Base-by-base conservation (phyloP, 2,329 filamentous ascomycete genomes). In the Pseudocercospora fijiensis region DNA sequence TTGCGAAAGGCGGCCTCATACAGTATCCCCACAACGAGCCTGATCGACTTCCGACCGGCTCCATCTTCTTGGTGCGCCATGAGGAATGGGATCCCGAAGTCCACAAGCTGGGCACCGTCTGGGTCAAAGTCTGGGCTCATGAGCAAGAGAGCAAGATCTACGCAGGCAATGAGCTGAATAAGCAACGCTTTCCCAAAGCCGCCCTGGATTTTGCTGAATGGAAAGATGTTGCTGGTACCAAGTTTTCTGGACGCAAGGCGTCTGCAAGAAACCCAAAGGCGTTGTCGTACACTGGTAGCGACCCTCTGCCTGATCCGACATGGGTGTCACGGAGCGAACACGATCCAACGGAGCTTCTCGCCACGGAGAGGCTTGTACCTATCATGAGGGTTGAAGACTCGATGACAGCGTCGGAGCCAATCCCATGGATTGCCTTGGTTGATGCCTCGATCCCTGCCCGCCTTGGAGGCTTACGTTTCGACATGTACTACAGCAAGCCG, bases 11-110 rank as follows among this genome's bases (percentile, higher is more conserved):
- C 9, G 57, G 57, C 8, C 37, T 58, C 7, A 22, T 24, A 22
- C 41, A 26, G 8, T 58, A 58, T 47, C 57, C 57, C 1, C 20
- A n/a, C 1, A 58, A 58, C 24, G 57, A 58, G 41, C 57, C 57
- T 18, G 57, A 58, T 28, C 22, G 20, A 10, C 20, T 45, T 10
- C 57, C 57, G n/a, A 16, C 20, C 7, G 51, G 51, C 4, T 55
- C 24, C 8, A 24, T 55, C 24, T 55, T 27, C 13, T 26, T 55
- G 24, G 24, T 55, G 18, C 51, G 51, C 9, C 22, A 55, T 26
- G 51, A 55, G 24, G n/a, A 24, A 30, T 55, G 51, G 51, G 20
- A 55, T 10, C 24, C 11, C 2, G 13, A 20, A 16, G 26, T 26
- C 20, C 51, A 55, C 27, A 30, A 24, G 20, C 20, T 28, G 10